Evolutionary conservation across 768 basidiomycete species (phyloP).

Genomic region (Naganishia friedmannii): DNA sequence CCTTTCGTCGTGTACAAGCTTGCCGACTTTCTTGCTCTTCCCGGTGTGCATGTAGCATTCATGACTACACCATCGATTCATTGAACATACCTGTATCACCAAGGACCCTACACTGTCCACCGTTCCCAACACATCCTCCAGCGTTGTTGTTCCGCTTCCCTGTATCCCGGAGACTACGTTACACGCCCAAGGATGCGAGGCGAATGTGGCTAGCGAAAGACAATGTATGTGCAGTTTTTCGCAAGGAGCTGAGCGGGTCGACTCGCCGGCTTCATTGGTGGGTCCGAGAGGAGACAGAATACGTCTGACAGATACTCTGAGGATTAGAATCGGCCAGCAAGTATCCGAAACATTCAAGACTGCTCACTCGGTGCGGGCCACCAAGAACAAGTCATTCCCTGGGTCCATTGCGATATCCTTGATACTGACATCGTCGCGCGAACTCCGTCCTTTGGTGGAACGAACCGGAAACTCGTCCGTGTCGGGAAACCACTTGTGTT

Average conservation of each 20-base stretch:
- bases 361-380: constrained; percentile 44
- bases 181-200: constrained; percentile 43
- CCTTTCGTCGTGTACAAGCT: no score
- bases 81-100: constrained; percentile 19
- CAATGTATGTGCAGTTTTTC: constrained; percentile 41
- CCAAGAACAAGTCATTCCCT: constrained; percentile 46
- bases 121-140: constrained; percentile 40
- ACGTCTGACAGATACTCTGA: background rate
- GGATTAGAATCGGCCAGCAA: background rate
- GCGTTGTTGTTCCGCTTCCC: constrained; percentile 39
- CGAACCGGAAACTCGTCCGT: background rate
- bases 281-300: background rate
- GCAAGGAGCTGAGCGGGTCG: background rate
- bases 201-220: constrained; percentile 41
- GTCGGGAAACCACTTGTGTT: constrained; percentile 20
- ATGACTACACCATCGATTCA: no score
- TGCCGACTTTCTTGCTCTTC: no score
- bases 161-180: constrained; percentile 5
- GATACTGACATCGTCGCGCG: constrained; percentile 35
- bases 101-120: constrained; percentile 23
- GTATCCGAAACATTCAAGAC: background rate
- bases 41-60: no score
- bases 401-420: constrained; percentile 50
- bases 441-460: background rate
- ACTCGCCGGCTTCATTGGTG: no score